These are phyloP conservation scores for Nannizziopsis arthrosporioides DNA, from an alignment of 2,329 filamentous ascomycete genomes.

Conservation along the genomic window DNA sequence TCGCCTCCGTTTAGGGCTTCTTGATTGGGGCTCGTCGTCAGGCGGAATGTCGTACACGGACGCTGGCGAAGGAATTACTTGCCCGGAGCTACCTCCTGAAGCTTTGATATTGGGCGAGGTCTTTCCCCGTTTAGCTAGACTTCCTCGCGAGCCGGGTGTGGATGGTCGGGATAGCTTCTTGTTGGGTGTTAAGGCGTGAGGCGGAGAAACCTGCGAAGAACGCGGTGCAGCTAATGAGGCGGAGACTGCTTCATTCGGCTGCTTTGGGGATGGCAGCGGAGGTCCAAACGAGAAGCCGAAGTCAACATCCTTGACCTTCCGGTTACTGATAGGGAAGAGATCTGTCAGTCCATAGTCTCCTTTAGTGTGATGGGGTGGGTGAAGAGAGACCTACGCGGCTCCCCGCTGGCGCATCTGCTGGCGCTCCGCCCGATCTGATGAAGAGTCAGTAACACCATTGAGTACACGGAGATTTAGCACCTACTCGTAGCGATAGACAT, in stretches of 20 bases:
- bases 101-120: constrained; percentile 18
- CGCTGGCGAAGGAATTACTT: constrained; percentile 19
- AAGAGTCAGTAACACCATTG: neutral
- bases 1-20: constrained; percentile 14
- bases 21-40: constrained; percentile 22
- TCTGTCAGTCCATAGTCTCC: constrained; percentile 6
- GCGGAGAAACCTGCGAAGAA: neutral
- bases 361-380: neutral
- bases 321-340: constrained; percentile 27
- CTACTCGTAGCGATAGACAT: constrained; percentile 30
- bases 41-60: constrained; percentile 29
- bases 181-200: constrained; percentile 11
- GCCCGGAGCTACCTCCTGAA: constrained; percentile 22
- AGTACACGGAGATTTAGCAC: constrained; percentile 11
- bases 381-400: constrained; percentile 39
- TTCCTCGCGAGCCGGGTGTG: constrained; percentile 16
- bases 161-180: constrained; percentile 13
- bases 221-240: constrained; percentile 12
- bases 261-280: constrained; percentile 14
- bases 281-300: constrained; percentile 41
- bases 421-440: constrained; percentile 42
- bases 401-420: constrained; percentile 47
- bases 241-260: constrained; percentile 18
- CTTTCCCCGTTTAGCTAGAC: constrained; percentile 12
- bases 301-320: constrained; percentile 37